Percentiles rank a stretch among this genome's conserved stretches.
phyloP scores from a whole-genome alignment of 257 asterid genomes.

The Penstemon eatonii region DNA sequence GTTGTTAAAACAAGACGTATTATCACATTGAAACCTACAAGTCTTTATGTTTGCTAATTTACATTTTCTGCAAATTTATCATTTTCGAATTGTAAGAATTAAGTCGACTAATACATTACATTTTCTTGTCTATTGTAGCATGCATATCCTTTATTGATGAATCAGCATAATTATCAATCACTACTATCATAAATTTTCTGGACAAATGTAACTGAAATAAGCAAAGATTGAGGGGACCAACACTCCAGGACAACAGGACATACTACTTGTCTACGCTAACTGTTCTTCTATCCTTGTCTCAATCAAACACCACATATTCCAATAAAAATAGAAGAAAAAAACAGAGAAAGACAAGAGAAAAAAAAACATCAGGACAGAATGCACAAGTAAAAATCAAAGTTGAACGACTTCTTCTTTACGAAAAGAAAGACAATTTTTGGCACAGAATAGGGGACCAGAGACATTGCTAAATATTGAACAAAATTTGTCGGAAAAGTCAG shows the following conservation, averaged over 20 bases:
- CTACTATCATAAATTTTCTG: constrained; percentile 12
- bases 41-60: too few species aligned
- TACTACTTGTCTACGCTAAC: constrained; percentile 55
- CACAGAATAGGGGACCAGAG: constrained; percentile 48
- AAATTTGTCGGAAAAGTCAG: constrained; percentile 42
- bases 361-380: background rate
- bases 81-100: too few species aligned
- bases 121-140: constrained; percentile 13
- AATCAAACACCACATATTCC: constrained; percentile 24
- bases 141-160: constrained; percentile 29
- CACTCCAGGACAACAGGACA: constrained; percentile 41
- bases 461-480: constrained; percentile 42
- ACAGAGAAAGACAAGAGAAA: background rate
- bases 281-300: constrained; percentile 33
- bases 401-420: constrained; percentile 17
- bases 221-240: constrained; percentile 60
- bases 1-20: too few species aligned
- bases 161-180: constrained; percentile 35
- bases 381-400: constrained; percentile 15
- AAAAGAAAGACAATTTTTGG: constrained; percentile 30
- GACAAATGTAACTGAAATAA: constrained; percentile 21
- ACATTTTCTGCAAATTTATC: too few species aligned
- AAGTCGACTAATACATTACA: background rate
- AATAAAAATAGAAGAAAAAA: background rate
- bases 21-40: too few species aligned